Base-by-base conservation (phyloP, 108 stramenopile genomes). In the Chaetoceros tenuissimus region DNA sequence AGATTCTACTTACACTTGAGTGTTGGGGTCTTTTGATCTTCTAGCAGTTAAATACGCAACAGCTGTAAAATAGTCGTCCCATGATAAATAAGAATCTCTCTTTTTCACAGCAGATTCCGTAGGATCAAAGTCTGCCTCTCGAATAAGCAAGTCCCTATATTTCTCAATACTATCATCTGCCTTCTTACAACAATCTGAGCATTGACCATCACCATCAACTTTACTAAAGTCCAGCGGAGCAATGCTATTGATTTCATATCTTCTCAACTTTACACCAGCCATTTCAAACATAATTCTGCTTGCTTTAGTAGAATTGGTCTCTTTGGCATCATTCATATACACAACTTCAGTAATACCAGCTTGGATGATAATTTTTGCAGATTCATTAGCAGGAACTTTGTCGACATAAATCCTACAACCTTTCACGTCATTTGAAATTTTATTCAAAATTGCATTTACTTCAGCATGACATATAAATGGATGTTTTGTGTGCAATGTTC, bases 31-130 rank as follows among this genome's bases (percentile, higher is more conserved):
- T 53, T 99, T 99, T 29, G 92, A 94, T 30, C 98, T 74, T 82
- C 89, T 76, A 13, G 96, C 94, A 31, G 85, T 92, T 20, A 99
- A 69, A 57, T 94, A 94, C 3, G 98, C 94, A 22, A 99, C 74
- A 18, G 87, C 78, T 92, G 95, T 97, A 63, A 97, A 97, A 63
- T 93, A 92, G 46, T 96, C 94, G 48, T 97, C 91, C 98, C 98
- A 99, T 13, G 89, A 77, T 0, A 98, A 57, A 63, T 85, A 73
- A 54, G 74, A 60, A 1, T 24, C 21, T 40, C 77, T 57, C 64
- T 62, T 66, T 43, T 59, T 71, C 16, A 72, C 71, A 20, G 2
- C 55, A 49, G 43, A 57, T 19, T 66, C 31, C 30, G 75, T 63
- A 13, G 79, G 80, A 52, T 81, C 76, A 46, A 74, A 80, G 21